Evolutionary conservation across 1,139 yeast species (phyloP).

Genomic region (Candida buenavistaensis): DNA sequence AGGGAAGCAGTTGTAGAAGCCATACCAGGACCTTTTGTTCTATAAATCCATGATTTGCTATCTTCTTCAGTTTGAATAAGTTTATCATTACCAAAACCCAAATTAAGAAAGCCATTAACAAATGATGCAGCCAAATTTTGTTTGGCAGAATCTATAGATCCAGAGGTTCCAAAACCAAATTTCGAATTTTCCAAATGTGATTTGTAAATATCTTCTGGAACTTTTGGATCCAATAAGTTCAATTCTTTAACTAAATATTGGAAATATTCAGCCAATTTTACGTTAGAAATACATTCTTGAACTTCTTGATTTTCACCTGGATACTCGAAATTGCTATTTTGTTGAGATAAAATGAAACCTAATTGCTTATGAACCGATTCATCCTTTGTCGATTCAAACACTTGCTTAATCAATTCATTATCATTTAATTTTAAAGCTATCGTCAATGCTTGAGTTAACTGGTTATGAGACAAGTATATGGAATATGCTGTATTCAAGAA

Average conservation of each 20-base stretch:
- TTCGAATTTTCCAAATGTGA: conserved; percentile 78
- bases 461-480: conserved; percentile 76
- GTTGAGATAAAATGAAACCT: conserved; percentile 86
- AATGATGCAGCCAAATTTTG: conserved; percentile 95
- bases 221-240: conserved; percentile 83
- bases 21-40: conserved; percentile 92
- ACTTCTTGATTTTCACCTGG: conserved; percentile 70
- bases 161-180: conserved; percentile 55
- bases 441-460: conserved; percentile 85
- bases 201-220: conserved; percentile 94
- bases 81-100: conserved; percentile 89
- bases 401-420: conserved; percentile 71
- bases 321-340: conserved; percentile 73
- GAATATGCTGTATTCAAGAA: conserved; percentile 90
- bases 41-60: conserved; percentile 81
- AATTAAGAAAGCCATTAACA: conserved; percentile 87
- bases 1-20: conserved; percentile 91
- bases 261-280: conserved; percentile 76
- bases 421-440: conserved; percentile 89
- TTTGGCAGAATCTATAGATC: conserved; percentile 88
- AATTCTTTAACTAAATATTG: conserved; percentile 80
- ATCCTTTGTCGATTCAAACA: conserved; percentile 75
- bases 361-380: conserved; percentile 79
- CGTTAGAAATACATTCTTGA: conserved; percentile 83
- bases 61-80: conserved; percentile 74